Base-by-base conservation (phyloP, 305 asterid genomes). In the Coffea humblotiana region DNA sequence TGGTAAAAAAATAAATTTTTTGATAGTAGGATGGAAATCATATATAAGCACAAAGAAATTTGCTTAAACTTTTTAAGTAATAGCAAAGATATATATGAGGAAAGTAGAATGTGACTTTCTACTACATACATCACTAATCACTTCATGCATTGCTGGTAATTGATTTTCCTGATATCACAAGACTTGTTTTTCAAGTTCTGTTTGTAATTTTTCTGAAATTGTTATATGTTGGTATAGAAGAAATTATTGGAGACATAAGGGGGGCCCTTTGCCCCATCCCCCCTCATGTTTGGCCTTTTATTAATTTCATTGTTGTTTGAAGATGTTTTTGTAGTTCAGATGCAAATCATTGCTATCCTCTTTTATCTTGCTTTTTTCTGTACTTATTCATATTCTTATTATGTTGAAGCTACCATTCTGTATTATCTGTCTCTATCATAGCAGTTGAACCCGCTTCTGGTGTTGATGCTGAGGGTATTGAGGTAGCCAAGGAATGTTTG, bases 401-500 rank as follows among this genome's bases (percentile, higher is more conserved):
- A 54, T 63, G 43, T 61, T 37, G 79, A 75, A 52, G 68, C 43
- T 27, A 10, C 56, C 16, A 3, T 52, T 0, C 52, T 74, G 51
- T 12, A 4, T 40, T 40, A 35, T 2, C 1, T 45, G 18, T 71
- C 2, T 48, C 19, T 23, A 54, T 82, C n/a, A 70, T 48, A n/a
- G 6, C 90, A 94, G 98, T 94, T 86, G 98, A 92, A 79, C 95
- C 92, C 54, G 89, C 92, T 27, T 82, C 88, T 56, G 97, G 91
- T 78, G 90, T 78, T 79, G 97, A 92, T 79, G 47, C 76, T 56
- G 98, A 92, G 80, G 92, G 95, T 64, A 89, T 94, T 74, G 93
- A 90, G 82, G 98, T 94, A 82, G 97, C 95, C 18, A 92, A 83
- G 83, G 94, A 94, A 25, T 94, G 98, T 72, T 86, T 92, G 68